phyloP scores from a whole-genome alignment of 192 early-diverging fungal genomes.

The Podila clonocystis region DNA sequence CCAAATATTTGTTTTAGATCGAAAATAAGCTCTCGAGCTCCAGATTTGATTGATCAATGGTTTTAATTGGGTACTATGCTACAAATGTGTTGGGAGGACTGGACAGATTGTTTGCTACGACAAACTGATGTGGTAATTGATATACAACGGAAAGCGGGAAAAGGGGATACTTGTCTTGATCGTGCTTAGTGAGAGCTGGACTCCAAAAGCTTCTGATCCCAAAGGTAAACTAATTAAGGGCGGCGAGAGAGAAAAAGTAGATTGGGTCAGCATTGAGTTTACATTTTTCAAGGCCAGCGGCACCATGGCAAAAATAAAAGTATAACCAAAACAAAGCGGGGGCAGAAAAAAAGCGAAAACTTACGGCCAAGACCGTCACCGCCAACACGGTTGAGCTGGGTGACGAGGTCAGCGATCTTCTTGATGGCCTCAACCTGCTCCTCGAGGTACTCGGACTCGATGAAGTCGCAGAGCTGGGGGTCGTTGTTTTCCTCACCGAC shows the following conservation, averaged over 20 bases:
- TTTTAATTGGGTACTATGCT: too few species aligned
- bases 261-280: not conserved
- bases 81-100: too few species aligned
- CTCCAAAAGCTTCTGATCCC: slow-evolving; percentile 63
- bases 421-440: slow-evolving; percentile 68
- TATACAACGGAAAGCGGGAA: not conserved
- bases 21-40: too few species aligned
- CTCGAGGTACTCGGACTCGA: slow-evolving; percentile 58
- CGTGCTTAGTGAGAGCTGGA: slow-evolving; percentile 5
- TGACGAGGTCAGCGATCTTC: slow-evolving; percentile 62
- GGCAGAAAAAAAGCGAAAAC: not conserved
- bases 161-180: not conserved
- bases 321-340: not conserved
- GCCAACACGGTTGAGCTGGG: slow-evolving; percentile 65
- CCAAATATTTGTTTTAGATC: too few species aligned
- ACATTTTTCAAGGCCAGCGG: too few species aligned
- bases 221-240: slow-evolving; percentile 54
- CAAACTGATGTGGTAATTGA: not conserved
- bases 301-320: not conserved
- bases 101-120: too few species aligned
- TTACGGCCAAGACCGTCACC: slow-evolving; percentile 57
- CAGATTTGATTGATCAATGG: too few species aligned
- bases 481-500: slow-evolving; percentile 61
- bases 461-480: slow-evolving; percentile 64
- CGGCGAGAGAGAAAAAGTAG: not conserved